Evolutionary conservation across 78 protist genomes (phyloP).

Genomic region (Dictyostelium firmibasis): DNA sequence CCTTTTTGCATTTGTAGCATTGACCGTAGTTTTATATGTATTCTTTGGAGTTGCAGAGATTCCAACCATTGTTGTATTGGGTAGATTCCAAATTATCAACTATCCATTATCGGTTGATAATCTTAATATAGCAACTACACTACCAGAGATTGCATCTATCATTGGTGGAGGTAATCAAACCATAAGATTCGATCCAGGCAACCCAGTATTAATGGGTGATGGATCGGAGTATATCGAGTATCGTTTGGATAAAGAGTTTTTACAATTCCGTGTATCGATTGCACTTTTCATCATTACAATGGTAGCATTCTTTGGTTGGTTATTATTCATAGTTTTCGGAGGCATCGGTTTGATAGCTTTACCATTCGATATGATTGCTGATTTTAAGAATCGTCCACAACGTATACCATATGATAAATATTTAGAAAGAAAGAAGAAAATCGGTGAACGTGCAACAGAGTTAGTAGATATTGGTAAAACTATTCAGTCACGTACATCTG

Average conservation of each 20-base stretch:
- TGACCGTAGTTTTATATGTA: slow-evolving; percentile 16
- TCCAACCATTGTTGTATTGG: slow-evolving; percentile 21
- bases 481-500: slow-evolving; percentile 37
- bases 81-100: background rate
- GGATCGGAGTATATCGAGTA: background rate
- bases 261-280: slow-evolving; percentile 72
- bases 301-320: slow-evolving; percentile 85
- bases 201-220: background rate
- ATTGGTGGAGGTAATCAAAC: background rate
- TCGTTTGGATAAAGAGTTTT: background rate
- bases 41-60: slow-evolving; percentile 80
- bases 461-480: slow-evolving; percentile 58
- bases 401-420: slow-evolving; percentile 67
- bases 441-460: slow-evolving; percentile 62
- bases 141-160: background rate
- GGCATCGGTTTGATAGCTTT: slow-evolving; percentile 91
- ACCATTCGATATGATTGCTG: slow-evolving; percentile 88
- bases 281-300: slow-evolving; percentile 85
- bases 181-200: background rate
- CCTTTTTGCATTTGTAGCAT: slow-evolving; percentile 34
- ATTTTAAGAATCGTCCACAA: slow-evolving; percentile 85
- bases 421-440: slow-evolving; percentile 39
- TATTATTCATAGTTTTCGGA: slow-evolving; percentile 89
- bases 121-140: background rate
- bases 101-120: background rate